Evolutionary conservation across 75 land plant genomes (phyloP), one percentile per base, ranked within the genome.

Genomic region (Selaginella tamariscina): DNA sequence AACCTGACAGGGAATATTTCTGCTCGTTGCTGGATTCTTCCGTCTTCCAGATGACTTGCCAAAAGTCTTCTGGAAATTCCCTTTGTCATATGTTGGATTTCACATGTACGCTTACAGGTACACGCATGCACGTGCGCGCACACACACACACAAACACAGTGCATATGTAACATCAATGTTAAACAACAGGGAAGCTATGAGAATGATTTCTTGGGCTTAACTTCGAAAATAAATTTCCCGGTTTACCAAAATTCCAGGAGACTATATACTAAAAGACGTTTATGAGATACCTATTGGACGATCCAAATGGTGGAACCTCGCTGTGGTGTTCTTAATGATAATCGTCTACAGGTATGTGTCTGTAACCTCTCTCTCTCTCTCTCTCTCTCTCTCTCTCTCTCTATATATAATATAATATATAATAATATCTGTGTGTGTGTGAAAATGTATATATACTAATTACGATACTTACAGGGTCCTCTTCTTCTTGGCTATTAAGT

Each of bases 31-130:
- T 11, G 93, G 93, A 0, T 88, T 83, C 69, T 88, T 85, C 68
- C 77, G 86, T 22, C 67, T 85, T 54, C 85, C 84, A 0, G 27
- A 77, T 65, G 88, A 88, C 67, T 71, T 88, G 28, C 93, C 93
- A 0, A 78, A 81, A 54, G 84, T 79, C 1, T 64, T 88, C 28
- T 88, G 88, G 93, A 73, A 39, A 49, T 88, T 84, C 66, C 93
- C 91, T 0, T 33, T 85, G 64, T 82, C 76, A 59, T 80, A 88
- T 57, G 74, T 88, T 30, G 57, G 78, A 2, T 85, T 85, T 65
- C 84, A 82, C 78, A 79, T 68, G 62, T 85, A 82, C 8, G 75
- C 82, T 32, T 64, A 44, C 81, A 88, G 75, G 92, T 86, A 59
- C 9, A 5, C 62, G 5, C 49, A 39, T 39, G 49, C 49, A 5